These are phyloP conservation scores for Candida tammaniensis DNA, from an alignment of 805 yeast species.

Conservation along the genomic window DNA sequence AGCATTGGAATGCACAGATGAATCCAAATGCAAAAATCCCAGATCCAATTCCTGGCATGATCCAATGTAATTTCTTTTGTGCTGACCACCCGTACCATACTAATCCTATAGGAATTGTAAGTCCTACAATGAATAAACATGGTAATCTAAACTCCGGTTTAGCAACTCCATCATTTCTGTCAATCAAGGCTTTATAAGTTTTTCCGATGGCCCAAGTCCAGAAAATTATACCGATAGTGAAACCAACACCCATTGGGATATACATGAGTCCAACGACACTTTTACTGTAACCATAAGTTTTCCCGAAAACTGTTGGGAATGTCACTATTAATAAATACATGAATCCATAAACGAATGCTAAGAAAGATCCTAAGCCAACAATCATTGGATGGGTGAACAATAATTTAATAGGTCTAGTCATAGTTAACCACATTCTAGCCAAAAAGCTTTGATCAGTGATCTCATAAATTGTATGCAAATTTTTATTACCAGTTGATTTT, in stretches of 20 bases:
- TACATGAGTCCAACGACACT: slow-evolving; percentile 60
- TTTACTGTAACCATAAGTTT: slow-evolving; percentile 42
- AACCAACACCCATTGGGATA: slow-evolving; percentile 56
- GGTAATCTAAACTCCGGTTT: slow-evolving; percentile 64
- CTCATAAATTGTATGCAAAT: slow-evolving; percentile 60
- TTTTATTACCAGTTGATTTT: slow-evolving; percentile 52
- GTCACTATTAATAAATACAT: slow-evolving; percentile 61
- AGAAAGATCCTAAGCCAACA: slow-evolving; percentile 56
- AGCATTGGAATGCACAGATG: slow-evolving; percentile 64
- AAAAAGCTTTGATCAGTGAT: slow-evolving; percentile 35
- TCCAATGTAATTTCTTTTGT: slow-evolving; percentile 53
- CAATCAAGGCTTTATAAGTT: slow-evolving; percentile 35
- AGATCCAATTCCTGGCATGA: slow-evolving; percentile 62
- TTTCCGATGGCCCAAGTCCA: slow-evolving; percentile 47
- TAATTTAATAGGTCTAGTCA: slow-evolving; percentile 54
- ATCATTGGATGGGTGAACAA: slow-evolving; percentile 61
- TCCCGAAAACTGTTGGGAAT: slow-evolving; percentile 53
- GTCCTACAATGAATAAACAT: slow-evolving; percentile 46
- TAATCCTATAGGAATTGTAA: slow-evolving; percentile 56
- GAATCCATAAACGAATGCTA: slow-evolving; percentile 67
- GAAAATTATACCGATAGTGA: slow-evolving; percentile 44
- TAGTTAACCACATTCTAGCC: slow-evolving; percentile 41
- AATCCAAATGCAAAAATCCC: slow-evolving; percentile 58
- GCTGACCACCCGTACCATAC: slow-evolving; percentile 77
- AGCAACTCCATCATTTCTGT: slow-evolving; percentile 48